Conservation (phyloP, 495 filamentous ascomycete species). For the Aspergillus panamensis region DNA sequence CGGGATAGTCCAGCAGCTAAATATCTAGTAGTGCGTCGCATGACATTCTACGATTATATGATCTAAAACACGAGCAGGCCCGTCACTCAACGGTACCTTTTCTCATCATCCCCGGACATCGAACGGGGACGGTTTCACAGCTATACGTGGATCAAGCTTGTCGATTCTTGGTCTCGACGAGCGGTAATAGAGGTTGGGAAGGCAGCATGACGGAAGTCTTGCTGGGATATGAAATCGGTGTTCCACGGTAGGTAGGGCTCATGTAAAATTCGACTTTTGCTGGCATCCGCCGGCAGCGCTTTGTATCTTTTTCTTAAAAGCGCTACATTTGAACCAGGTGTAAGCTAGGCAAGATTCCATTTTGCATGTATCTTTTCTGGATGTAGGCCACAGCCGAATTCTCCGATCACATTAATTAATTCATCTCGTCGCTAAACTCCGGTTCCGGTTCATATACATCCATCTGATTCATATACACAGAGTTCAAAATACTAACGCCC, state of each 20-base stretch:
- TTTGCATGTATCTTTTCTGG: no score
- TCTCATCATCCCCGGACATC: slow-evolving; percentile 89
- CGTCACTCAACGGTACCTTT: slow-evolving; percentile 86
- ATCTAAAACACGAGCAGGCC: slow-evolving; percentile 65
- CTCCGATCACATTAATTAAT: no score
- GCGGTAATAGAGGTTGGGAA: slow-evolving; percentile 93
- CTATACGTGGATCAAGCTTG: slow-evolving; percentile 85
- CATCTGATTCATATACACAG: no score
- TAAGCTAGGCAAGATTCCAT: no score
- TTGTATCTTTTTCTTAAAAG: no score
- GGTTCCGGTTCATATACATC: no score
- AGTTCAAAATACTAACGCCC: not conserved
- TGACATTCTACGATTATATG: slow-evolving; percentile 91
- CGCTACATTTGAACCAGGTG: no score
- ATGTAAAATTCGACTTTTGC: not conserved
- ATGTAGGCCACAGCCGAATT: no score
- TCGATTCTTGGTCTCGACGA: slow-evolving; percentile 83
- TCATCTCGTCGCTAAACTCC: no score
- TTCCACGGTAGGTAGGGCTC: slow-evolving; percentile 34
- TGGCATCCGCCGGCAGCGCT: not conserved
- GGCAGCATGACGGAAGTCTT: slow-evolving; percentile 87
- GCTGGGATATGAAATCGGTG: slow-evolving; percentile 87
- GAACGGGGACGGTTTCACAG: slow-evolving; percentile 81
- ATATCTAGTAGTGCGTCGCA: slow-evolving; percentile 65
- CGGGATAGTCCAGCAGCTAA: slow-evolving; percentile 10